Conservation (phyloP, 192 early-diverging fungal species). For the Obelidium mucronatum region DNA sequence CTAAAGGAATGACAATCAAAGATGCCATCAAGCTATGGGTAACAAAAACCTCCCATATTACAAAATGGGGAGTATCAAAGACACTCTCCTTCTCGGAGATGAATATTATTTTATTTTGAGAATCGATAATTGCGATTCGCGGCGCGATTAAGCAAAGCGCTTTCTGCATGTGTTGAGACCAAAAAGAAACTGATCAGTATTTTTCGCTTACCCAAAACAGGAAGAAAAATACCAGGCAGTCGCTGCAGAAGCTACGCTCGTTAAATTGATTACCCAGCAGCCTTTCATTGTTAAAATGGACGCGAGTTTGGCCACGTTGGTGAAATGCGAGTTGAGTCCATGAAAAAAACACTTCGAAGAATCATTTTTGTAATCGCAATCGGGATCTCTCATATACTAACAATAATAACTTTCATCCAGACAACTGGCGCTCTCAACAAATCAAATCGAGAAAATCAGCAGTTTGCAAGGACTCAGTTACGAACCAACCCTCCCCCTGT, state of each 20-base stretch:
- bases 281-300: slow-evolving; percentile 63
- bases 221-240: slow-evolving; percentile 51
- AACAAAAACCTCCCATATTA: neutral
- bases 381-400: neutral
- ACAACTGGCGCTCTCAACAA: slow-evolving; percentile 58
- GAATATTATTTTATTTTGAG: no score
- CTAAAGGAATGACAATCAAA: slow-evolving; percentile 53
- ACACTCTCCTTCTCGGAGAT: neutral
- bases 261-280: slow-evolving; percentile 54
- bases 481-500: no score
- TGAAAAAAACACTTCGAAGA: no score
- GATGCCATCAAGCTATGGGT: slow-evolving; percentile 57
- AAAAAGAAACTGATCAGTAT: no score
- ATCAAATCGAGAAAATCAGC: slow-evolving; percentile 58
- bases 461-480: slow-evolving; percentile 50
- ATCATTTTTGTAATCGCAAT: neutral
- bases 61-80: neutral
- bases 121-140: no score
- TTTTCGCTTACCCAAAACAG: slow-evolving; percentile 10
- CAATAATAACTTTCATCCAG: slow-evolving; percentile 20
- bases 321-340: slow-evolving; percentile 47
- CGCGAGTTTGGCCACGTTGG: slow-evolving; percentile 46
- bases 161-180: no score
- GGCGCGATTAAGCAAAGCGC: no score
- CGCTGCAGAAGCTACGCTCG: slow-evolving; percentile 47